Evolutionary conservation across 2,329 filamentous ascomycete species (phyloP), one percentile per base, ranked within the genome.

Genomic region (Simplicillium sp.): DNA sequence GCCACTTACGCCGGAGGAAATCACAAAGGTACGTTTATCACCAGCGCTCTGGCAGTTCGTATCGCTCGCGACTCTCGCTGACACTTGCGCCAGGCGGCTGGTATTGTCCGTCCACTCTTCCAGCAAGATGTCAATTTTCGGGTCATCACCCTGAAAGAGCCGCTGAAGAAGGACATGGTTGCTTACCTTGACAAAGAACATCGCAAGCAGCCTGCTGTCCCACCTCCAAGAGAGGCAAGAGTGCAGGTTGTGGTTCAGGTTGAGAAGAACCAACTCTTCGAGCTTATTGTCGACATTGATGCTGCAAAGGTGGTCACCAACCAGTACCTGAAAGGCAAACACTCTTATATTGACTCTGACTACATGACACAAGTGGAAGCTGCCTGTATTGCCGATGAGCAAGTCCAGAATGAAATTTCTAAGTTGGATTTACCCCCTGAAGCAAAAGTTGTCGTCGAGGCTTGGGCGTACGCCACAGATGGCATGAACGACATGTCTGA

Each of bases 391-490:
- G 60, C 55, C 1, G 60, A 75, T 34, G 29, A 47, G 0, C 41
- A 52, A 13, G 62, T 77, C 0, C 62, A 72, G 47, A 55, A 54
- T 0, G 66, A 68, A 38, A 65, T 73, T 15, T 38, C 52, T 2
- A 51, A 50, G 1, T 53, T 75, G 3, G 48, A 67, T 1, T 52
- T 77, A 0, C 71, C 73, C 0, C 46, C 56, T 5, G 65, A 58
- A 2, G 60, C 67, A 0, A 59, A 55, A 0, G 67, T 73, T 2
- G 58, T 68, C 3, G 62, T 73, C 31, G 73, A 77, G 47, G 64
- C 73, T 0, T 77, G 73, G 73, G 64, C 71, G 2, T 77, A 77
- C 52, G 72, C 64, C 0, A 67, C 68, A 0, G 70, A 77, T 50
- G 72, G 71, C 0, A 64, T 69, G 58, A 68, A 68, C 37, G 68